Evolutionary conservation across 768 basidiomycete genomes (phyloP), one percentile per base, ranked within the genome.

Genomic region (Dioszegia crocea): DNA sequence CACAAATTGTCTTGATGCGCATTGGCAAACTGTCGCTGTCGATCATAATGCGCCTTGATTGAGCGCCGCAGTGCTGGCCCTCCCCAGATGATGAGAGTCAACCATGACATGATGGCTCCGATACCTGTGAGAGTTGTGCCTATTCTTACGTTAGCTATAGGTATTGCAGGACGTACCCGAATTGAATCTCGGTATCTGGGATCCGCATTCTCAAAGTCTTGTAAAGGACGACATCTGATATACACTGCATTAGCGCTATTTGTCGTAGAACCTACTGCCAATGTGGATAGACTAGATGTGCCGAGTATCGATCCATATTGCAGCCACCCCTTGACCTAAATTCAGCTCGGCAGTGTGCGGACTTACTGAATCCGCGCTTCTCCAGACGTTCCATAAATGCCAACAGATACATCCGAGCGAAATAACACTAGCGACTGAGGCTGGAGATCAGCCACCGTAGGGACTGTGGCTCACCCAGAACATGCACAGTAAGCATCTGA

Each of bases 391-490:
- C 51, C 51, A 53, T 4, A 53, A 16, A 40, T 53, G 30, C 51
- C 31, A 53, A 23, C 38, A n/a, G 17, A 40, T 17, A 8, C 4
- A n/a, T 2, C n/a, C 38, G 24, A 53, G 38, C 11, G 38, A 11
- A 1, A 39, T n/a, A 4, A 53, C 2, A 40, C 24, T 40, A 12
- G 23, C 38, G 38, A 53, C 19, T 4, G 38, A 48, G 17, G 47
- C 47, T 48, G 30, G 3, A 30, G 3, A 3, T n/a, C n/a, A n/a
- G n/a, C n/a, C n/a, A n/a, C n/a, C n/a, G n/a, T n/a, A n/a, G n/a
- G n/a, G n/a, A n/a, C n/a, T n/a, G n/a, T n/a, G n/a, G 21, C 51
- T 53, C 33, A 53, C 51, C 51, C 9, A 53, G 36, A 3, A 53
- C 38, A 19, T 53, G 51, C 16, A 41, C 3, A 4, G 21, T 19